A percentile compares a stretch with the other conserved stretches of the same genome.
phyloP scores from a whole-genome alignment of 2,329 filamentous ascomycete species.

The Trichoderma sp. region DNA sequence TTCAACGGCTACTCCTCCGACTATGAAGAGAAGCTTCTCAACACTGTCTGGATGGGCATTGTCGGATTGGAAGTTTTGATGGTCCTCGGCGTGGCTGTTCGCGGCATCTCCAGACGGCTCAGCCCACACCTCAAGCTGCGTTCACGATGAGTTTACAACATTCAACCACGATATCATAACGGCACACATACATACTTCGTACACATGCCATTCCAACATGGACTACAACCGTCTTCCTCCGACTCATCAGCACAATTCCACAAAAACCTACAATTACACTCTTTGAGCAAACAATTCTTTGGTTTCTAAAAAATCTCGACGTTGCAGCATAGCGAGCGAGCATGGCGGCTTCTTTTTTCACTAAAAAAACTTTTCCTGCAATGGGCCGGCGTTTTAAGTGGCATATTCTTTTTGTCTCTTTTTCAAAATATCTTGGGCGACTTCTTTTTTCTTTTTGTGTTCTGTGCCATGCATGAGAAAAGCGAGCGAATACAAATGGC shows the following conservation, averaged over 20 bases:
- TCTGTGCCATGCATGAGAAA: neutral
- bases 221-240: neutral
- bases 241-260: neutral
- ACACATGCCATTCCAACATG: neutral
- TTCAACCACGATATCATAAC: neutral
- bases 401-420: neutral
- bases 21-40: slow-evolving; percentile 42
- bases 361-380: neutral
- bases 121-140: slow-evolving; percentile 19
- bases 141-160: neutral
- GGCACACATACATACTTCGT: neutral
- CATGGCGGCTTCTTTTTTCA: slow-evolving; percentile 1
- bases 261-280: neutral
- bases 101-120: slow-evolving; percentile 31
- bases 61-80: slow-evolving; percentile 45
- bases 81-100: slow-evolving; percentile 40
- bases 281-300: neutral
- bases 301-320: neutral
- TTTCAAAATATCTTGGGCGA: neutral
- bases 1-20: slow-evolving; percentile 32
- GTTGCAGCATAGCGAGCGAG: slow-evolving; percentile 3
- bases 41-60: slow-evolving; percentile 49
- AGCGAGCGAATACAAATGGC: neutral
- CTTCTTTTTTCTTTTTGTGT: neutral
- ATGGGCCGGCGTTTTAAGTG: neutral